Evolutionary conservation across 2,329 filamentous ascomycete species (phyloP), one percentile per base, ranked within the genome.

Genomic region (Cladosporium oxysporum): DNA sequence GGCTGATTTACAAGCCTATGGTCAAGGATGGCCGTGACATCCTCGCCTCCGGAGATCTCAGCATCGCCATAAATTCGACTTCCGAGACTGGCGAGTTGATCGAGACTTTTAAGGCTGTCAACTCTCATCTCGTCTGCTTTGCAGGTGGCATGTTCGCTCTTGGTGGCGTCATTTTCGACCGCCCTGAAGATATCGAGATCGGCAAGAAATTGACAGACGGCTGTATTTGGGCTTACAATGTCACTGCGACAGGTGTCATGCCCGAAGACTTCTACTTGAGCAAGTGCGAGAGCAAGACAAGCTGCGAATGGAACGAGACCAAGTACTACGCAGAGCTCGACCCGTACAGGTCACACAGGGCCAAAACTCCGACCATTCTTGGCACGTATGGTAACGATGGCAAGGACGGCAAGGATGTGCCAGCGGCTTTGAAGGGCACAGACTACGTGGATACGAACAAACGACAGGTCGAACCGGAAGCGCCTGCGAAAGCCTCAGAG

Each of bases 1-100:
- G 91, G 76, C 83, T 96, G 11, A 86, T 96, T 66, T 96, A 87
- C 78, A 85, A 90, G 5, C 92, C 93, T 0, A 90, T 95, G 87
- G 85, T 88, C 23, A 85, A 87, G 7, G 84, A 86, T 33, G 82
- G 86, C 62, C 85, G 85, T 61, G 87, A 94, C 67, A 85, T 95
- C n/a, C 83, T 95, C 2, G 87, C 95, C 67, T 87, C 91, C 0
- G 90, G 90, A 28, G 88, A 87, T 6, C 69, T 76, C 1, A 73
- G 73, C 2, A 59, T 73, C 23, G 26, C 57, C 70, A 76, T 86
- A n/a, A 80, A 75, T 57, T 83, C 84, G 11, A 76, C 72, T 1
- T 62, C 58, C 10, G 49, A 50, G 18, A 82, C 83, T 16, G 77
- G 82, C 2, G 62, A 68, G 26, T 68, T 64, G 58, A 69, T 69